Conservation (phyloP, 192 early-diverging fungal genomes). For the Gorgonomyces haynaldii region DNA sequence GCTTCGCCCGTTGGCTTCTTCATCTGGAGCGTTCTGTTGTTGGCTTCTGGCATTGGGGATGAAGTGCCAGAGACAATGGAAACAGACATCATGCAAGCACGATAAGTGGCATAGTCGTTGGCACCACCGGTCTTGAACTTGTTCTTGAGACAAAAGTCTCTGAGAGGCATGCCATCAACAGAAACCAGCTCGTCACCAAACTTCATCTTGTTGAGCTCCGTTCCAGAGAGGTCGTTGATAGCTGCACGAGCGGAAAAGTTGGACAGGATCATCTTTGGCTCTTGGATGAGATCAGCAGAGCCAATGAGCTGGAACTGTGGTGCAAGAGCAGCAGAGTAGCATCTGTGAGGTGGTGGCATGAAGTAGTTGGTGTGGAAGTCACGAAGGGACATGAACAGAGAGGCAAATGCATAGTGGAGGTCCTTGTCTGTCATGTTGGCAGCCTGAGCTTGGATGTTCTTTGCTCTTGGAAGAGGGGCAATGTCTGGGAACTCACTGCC, state of each 20-base stretch:
- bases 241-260: not conserved
- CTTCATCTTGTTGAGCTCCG: not conserved
- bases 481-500: slow-evolving; percentile 3
- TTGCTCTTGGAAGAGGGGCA: not conserved
- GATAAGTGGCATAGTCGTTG: slow-evolving; percentile 5
- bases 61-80: not conserved
- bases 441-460: slow-evolving; percentile 4
- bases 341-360: slow-evolving; percentile 9
- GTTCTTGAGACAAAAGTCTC: slow-evolving; percentile 7
- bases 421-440: slow-evolving; percentile 3
- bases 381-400: slow-evolving; percentile 10
- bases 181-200: slow-evolving; percentile 10
- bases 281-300: slow-evolving; percentile 3
- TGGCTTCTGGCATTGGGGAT: not conserved
- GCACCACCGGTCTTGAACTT: slow-evolving; percentile 3
- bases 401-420: slow-evolving; percentile 10
- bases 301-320: slow-evolving; percentile 1
- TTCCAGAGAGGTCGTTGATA: no score
- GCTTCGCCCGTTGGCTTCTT: not conserved
- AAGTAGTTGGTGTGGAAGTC: slow-evolving; percentile 14
- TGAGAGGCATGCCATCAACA: slow-evolving; percentile 6
- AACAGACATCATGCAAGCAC: no score
- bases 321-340: slow-evolving; percentile 6
- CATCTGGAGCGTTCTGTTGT: not conserved
- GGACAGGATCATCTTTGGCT: not conserved